Evolutionary conservation across 148 eudicot species (phyloP), one percentile per base, ranked within the genome.

Genomic region (Fagopyrum tataricum): DNA sequence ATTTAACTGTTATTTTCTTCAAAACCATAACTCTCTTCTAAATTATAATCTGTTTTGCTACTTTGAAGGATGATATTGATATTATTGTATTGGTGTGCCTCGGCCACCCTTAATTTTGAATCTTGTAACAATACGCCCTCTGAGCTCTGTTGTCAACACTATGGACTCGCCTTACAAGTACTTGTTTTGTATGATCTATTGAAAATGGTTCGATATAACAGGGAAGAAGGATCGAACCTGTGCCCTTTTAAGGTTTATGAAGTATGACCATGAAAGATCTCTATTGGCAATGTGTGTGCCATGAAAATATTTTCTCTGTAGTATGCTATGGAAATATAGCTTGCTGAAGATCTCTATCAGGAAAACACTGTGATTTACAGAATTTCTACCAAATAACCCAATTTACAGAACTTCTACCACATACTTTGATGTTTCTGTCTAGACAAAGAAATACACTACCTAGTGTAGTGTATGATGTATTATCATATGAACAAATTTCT

Each of bases 71-170:
- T 64, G 0, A 31, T 31, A 31, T 31, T 31, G 37, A 31, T 31
- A 31, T 31, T 31, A 17, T 64, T 37, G 69, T 64, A 64, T 64
- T 64, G 69, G 69, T 39, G 69, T 62, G 68, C 8, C 40, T 62
- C 7, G 17, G 43, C 68, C 42, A 31, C 68, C 18, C 10, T n/a
- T 64, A 64, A 64, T 64, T 64, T 64, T 64, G 69, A 14, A 64
- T 20, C 44, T 31, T 31, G 15, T 64, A 31, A 14, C 69, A 64
- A 37, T 64, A 64, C 37, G 20, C 5, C 39, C 9, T 37, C 13
- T 42, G 69, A 64, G 31, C 14, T 64, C 42, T 64, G 43, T 15
- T 64, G 69, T 15, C 43, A 15, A 6, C 44, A 31, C 39, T 37
- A 31, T 7, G 44, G 37, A 31, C 37, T 13, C 18, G 41, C 15